Conservation (phyloP, 2,329 filamentous ascomycete species). For the Thielaviopsis euricoi region DNA sequence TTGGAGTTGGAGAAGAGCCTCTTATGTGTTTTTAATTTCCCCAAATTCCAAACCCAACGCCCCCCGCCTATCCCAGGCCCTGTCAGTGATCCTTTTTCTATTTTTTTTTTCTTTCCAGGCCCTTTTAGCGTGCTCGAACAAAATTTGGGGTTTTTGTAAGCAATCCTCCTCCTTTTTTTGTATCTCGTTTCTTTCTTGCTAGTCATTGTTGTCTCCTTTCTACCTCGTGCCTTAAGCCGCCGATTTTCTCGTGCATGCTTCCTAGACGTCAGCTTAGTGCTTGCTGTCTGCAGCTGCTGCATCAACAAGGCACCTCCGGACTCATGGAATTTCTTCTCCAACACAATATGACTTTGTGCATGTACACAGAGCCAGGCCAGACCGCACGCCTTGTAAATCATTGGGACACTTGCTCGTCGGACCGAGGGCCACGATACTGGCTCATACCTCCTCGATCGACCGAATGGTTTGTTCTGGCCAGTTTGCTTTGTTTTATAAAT, state of each 20-base stretch:
- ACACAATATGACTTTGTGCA: too few species aligned
- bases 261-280: not conserved
- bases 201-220: not conserved
- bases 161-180: not conserved
- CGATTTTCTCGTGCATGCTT: not conserved
- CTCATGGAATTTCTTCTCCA: not conserved
- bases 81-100: too few species aligned
- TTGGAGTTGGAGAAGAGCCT: slow-evolving; percentile 4
- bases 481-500: too few species aligned
- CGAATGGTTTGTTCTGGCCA: too few species aligned
- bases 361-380: not conserved
- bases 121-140: not conserved
- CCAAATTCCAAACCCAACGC: not conserved
- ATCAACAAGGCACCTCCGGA: not conserved
- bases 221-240: not conserved
- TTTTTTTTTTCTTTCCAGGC: not conserved
- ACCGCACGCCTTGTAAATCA: not conserved
- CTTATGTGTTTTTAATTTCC: not conserved
- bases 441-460: not conserved
- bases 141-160: not conserved
- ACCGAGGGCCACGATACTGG: not conserved
- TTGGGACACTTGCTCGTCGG: not conserved
- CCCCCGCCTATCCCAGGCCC: too few species aligned
- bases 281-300: not conserved
- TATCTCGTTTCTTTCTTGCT: not conserved